phyloP scores from a whole-genome alignment of 768 basidiomycete species.

The Leccinum disarticulatum region DNA sequence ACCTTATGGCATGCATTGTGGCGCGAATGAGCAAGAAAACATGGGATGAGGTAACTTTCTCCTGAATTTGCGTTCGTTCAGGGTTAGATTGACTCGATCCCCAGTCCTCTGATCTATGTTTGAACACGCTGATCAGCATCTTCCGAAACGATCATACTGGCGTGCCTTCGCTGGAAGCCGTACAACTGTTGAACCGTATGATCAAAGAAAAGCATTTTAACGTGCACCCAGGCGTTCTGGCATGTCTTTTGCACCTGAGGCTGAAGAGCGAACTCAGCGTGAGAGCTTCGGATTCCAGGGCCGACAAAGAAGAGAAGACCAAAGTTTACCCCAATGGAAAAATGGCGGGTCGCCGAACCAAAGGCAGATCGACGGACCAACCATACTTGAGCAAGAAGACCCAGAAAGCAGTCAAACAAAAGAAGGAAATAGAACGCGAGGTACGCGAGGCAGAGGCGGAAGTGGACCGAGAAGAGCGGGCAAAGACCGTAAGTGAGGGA shows the following conservation, averaged over 20 bases:
- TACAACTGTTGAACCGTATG: slow-evolving; percentile 92
- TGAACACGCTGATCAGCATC: slow-evolving; percentile 76
- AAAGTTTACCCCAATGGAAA: slow-evolving; percentile 41
- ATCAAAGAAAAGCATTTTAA: slow-evolving; percentile 90
- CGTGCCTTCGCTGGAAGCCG: slow-evolving; percentile 78
- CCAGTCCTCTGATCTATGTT: slow-evolving; percentile 84
- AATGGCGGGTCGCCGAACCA: slow-evolving; percentile 42
- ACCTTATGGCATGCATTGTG: slow-evolving; percentile 87
- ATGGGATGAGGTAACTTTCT: slow-evolving; percentile 77
- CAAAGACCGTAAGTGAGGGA: slow-evolving; percentile 60
- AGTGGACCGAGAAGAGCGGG: slow-evolving; percentile 88
- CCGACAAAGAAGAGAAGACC: slow-evolving; percentile 50
- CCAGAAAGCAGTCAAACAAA: slow-evolving; percentile 81
- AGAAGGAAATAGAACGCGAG: slow-evolving; percentile 87
- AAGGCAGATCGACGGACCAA: slow-evolving; percentile 56
- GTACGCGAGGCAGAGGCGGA: slow-evolving; percentile 93
- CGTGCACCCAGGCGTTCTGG: slow-evolving; percentile 85
- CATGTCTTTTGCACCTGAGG: slow-evolving; percentile 81
- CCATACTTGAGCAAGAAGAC: slow-evolving; percentile 92
- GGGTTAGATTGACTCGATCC: slow-evolving; percentile 11
- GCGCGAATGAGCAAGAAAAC: slow-evolving; percentile 78
- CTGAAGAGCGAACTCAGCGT: slow-evolving; percentile 83
- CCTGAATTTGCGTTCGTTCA: slow-evolving; percentile 6
- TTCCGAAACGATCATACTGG: slow-evolving; percentile 85
- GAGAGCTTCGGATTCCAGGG: slow-evolving; percentile 70